phyloP scores from a whole-genome alignment of 257 asterid genomes.

The Solanum rostratum region DNA sequence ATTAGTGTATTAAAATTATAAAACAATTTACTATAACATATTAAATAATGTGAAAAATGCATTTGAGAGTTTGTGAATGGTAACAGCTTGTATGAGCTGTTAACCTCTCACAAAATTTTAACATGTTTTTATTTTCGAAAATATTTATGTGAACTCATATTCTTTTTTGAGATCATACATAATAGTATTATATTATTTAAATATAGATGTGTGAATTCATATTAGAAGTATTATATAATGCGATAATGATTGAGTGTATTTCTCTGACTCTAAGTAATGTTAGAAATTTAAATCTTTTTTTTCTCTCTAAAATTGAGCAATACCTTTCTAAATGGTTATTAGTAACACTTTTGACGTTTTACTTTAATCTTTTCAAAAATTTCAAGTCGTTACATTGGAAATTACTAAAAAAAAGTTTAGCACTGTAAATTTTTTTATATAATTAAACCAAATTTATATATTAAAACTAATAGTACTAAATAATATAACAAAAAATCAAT shows the following conservation, averaged over 20 bases:
- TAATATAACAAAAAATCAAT: too few relatives aligned
- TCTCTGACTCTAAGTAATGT: background rate
- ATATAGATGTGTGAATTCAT: background rate
- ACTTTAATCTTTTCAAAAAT: too few relatives aligned
- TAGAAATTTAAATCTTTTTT: background rate
- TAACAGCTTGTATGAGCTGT: background rate
- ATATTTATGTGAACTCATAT: background rate
- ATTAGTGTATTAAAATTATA: background rate
- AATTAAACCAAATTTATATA: too few relatives aligned
- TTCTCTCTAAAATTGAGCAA: too few relatives aligned
- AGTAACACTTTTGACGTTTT: too few relatives aligned
- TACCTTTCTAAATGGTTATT: too few relatives aligned
- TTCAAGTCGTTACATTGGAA: too few relatives aligned
- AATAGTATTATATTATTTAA: background rate
- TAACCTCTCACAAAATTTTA: background rate
- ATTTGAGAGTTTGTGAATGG: background rate
- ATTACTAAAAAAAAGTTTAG: too few relatives aligned
- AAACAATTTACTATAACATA: too few relatives aligned
- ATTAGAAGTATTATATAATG: background rate
- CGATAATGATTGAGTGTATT: background rate
- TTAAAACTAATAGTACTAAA: too few relatives aligned
- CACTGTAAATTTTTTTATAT: too few relatives aligned
- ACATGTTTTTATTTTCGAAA: slow-evolving; percentile 7
- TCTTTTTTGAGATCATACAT: background rate
- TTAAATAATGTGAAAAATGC: too few relatives aligned